Conservation (phyloP, 768 basidiomycete species). For the Tephrocybe sp. region DNA sequence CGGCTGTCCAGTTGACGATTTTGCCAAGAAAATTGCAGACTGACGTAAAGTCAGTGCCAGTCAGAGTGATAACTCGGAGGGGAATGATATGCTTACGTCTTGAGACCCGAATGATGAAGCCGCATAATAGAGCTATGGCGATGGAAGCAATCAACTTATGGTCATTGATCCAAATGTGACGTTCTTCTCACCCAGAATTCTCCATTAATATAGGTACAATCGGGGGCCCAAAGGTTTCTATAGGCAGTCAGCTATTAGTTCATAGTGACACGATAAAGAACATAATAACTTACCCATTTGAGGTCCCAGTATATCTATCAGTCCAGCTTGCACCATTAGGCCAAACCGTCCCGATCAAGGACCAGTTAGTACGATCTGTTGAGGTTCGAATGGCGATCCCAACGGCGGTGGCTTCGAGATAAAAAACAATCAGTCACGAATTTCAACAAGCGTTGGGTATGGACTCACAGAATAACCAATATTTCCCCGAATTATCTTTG, state of each 20-base stretch:
- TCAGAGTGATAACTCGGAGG: neutral
- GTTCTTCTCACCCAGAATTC: slow-evolving; percentile 23
- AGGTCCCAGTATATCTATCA: slow-evolving; percentile 43
- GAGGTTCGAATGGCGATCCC: slow-evolving; percentile 52
- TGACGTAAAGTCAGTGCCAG: slow-evolving; percentile 14
- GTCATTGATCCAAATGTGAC: too few species aligned
- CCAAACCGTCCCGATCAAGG: slow-evolving; percentile 42
- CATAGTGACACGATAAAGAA: neutral
- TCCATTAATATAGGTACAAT: slow-evolving; percentile 30
- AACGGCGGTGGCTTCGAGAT: slow-evolving; percentile 33
- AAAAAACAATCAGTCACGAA: neutral
- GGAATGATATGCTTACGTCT: slow-evolving; percentile 28
- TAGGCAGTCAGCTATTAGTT: neutral
- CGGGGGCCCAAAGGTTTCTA: slow-evolving; percentile 38
- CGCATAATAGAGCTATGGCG: slow-evolving; percentile 47
- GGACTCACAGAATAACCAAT: slow-evolving; percentile 45
- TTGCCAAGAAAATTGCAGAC: slow-evolving; percentile 55
- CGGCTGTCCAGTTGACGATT: slow-evolving; percentile 45
- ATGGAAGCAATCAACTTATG: too few species aligned
- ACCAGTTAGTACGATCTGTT: slow-evolving; percentile 45
- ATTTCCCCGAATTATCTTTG: slow-evolving; percentile 43
- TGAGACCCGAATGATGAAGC: slow-evolving; percentile 54
- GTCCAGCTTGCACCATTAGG: slow-evolving; percentile 51
- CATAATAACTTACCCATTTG: slow-evolving; percentile 42
- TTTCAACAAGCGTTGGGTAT: neutral